phyloP scores from a whole-genome alignment of 1,284 basidiomycete species.

The Marasmius tenuissimus region DNA sequence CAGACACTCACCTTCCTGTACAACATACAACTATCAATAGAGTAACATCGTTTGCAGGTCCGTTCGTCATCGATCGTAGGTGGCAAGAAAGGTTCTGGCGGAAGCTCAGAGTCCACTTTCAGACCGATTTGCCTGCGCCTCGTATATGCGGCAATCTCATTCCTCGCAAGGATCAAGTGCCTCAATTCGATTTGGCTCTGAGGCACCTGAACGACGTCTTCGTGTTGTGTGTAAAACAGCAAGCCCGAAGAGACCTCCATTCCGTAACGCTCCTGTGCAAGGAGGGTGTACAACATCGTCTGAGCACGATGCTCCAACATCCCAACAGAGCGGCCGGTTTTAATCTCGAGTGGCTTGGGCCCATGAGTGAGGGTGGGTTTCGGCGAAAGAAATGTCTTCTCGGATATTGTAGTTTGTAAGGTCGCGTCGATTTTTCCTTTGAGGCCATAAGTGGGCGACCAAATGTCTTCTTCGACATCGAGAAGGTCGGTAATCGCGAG shows the following conservation, averaged over 20 bases:
- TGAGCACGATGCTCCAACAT: constrained; percentile 95
- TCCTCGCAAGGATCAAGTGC: constrained; percentile 79
- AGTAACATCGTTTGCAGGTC: constrained; percentile 82
- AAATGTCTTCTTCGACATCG: constrained; percentile 96
- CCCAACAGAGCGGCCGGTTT: constrained; percentile 81
- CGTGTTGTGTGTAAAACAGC: constrained; percentile 92
- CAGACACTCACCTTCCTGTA: constrained; percentile 75
- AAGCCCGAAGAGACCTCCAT: constrained; percentile 72
- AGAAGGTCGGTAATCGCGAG: constrained; percentile 76
- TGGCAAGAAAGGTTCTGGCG: constrained; percentile 67
- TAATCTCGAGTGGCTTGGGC: constrained; percentile 90
- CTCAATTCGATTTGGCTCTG: constrained; percentile 81
- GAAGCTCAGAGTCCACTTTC: constrained; percentile 16
- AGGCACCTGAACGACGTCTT: constrained; percentile 84
- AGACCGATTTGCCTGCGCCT: constrained; percentile 39
- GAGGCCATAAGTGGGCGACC: constrained; percentile 92
- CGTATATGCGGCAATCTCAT: constrained; percentile 84
- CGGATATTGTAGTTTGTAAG: constrained; percentile 68
- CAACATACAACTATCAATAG: constrained; percentile 88
- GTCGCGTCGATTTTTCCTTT: constrained; percentile 97
- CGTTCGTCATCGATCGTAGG: constrained; percentile 83
- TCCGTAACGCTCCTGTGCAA: constrained; percentile 90
- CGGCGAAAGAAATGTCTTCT: constrained; percentile 25
- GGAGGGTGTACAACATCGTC: constrained; percentile 94
- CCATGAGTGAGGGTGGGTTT: constrained; percentile 30